These are phyloP conservation scores for Nannochloris sp. DNA, from an alignment of 139 green algal genomes.

Conservation along the genomic window DNA sequence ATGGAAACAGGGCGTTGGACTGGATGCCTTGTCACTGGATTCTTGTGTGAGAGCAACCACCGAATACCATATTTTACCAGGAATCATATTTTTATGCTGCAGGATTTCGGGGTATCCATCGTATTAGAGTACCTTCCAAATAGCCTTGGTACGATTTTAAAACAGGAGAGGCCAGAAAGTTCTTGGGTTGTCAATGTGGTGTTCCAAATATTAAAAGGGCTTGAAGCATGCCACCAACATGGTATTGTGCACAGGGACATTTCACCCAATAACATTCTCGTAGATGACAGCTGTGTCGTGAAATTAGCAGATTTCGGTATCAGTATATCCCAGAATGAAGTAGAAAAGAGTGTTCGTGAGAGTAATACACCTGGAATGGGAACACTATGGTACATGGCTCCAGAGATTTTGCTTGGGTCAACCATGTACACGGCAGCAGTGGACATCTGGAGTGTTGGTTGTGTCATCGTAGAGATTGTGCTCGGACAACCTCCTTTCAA, in stretches of 20 bases:
- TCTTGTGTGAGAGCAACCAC: too few species aligned
- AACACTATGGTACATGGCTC: constrained; percentile 87
- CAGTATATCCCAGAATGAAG: constrained; percentile 43
- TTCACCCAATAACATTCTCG: constrained; percentile 87
- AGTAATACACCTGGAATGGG: constrained; percentile 84
- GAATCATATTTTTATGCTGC: too few species aligned
- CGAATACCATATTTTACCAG: too few species aligned
- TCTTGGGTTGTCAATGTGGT: not conserved
- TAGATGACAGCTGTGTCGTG: constrained; percentile 52
- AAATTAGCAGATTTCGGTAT: constrained; percentile 96
- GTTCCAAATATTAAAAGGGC: constrained; percentile 14
- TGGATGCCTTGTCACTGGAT: too few species aligned
- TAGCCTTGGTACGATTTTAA: constrained; percentile 2
- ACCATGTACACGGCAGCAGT: constrained; percentile 68
- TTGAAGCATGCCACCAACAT: constrained; percentile 14
- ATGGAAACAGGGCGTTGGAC: too few species aligned
- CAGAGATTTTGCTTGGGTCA: constrained; percentile 83
- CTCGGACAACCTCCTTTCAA: constrained; percentile 80
- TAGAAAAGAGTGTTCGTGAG: not conserved
- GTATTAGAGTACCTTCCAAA: constrained; percentile 18
- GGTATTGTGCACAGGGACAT: constrained; percentile 72
- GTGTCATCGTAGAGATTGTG: constrained; percentile 82
- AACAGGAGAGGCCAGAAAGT: too few species aligned
- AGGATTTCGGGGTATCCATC: constrained; percentile 1
- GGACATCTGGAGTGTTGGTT: constrained; percentile 83